Base-by-base conservation (phyloP, 2,329 filamentous ascomycete species). In the Oidium heveae region DNA sequence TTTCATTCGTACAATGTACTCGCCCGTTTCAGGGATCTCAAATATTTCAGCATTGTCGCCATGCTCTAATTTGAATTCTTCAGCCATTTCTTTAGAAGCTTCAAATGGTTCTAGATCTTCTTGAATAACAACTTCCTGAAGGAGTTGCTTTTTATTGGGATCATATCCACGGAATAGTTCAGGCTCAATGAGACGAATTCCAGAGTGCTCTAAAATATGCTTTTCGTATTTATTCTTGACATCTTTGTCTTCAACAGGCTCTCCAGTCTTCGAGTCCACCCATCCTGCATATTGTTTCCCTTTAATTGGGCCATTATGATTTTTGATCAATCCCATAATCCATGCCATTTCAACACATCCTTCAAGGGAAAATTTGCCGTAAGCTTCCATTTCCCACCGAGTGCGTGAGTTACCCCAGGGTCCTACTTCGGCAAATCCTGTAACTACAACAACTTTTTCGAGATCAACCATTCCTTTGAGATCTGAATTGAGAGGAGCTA, bases 291-390 rank as follows among this genome's bases (percentile, higher is more conserved):
- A 96, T 59, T 84, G 84, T 72, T 94, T 84, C 67, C 91, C 91
- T 73, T 98, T 98, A 67, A 98, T 79, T 34, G 82, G 81, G 18
- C 91, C 91, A 62, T 96, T 96, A 73, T 94, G 86, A 69, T 98
- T 94, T 75, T 89, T 95, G 73, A 98, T 96, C 57, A 96, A 79
- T 65, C 91, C 91, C 89, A 96, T 98, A 68, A 98, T 86, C 91
- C 91, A 98, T 34, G 91, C 88, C 91, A 98, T 98, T 70, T 98
- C 91, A 57, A 98, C 83, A 64, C 91, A 96, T 33, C 91, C 91
- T 69, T 98, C 93, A 15, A 98, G 78, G 9, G 91, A 96, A 72
- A 98, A 98, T 65, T 94, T 78, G 66, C 91, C 91, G 61, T 88
- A 81, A 1, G 91, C 88, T 68, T 98, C 91, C 89, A 98, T 98